A percentile compares a stretch with the other conserved stretches of the same genome.
These are phyloP conservation scores for Candida maltosa DNA, from an alignment of 805 yeast genomes.

Conservation along the genomic window DNA sequence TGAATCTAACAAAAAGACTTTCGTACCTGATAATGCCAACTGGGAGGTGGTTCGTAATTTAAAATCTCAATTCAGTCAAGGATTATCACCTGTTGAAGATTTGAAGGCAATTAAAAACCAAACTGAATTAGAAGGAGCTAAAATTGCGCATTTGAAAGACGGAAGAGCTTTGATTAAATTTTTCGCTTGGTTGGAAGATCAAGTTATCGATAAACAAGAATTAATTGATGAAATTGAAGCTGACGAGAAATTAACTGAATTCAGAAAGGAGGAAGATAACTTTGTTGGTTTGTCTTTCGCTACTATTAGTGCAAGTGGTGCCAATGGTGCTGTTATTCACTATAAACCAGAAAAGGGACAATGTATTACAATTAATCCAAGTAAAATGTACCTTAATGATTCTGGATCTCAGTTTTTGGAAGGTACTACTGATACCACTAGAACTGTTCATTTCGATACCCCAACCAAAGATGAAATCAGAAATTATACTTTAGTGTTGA, in stretches of 20 bases:
- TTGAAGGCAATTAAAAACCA: slow-evolving; percentile 52
- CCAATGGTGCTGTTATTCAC: slow-evolving; percentile 77
- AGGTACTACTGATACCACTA: slow-evolving; percentile 64
- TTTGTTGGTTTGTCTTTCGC: slow-evolving; percentile 67
- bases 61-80: slow-evolving; percentile 25
- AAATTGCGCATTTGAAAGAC: slow-evolving; percentile 53
- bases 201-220: slow-evolving; percentile 39
- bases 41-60: slow-evolving; percentile 39
- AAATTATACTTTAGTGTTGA: slow-evolving; percentile 55
- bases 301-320: slow-evolving; percentile 72
- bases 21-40: slow-evolving; percentile 30
- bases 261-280: slow-evolving; percentile 39
- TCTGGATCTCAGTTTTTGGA: slow-evolving; percentile 61
- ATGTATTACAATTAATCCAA: slow-evolving; percentile 49
- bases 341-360: slow-evolving; percentile 53
- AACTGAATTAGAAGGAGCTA: slow-evolving; percentile 49
- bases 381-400: slow-evolving; percentile 52
- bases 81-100: slow-evolving; percentile 42
- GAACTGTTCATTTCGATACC: slow-evolving; percentile 52
- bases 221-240: slow-evolving; percentile 59
- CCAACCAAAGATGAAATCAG: slow-evolving; percentile 46
- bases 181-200: slow-evolving; percentile 58
- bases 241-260: slow-evolving; percentile 42
- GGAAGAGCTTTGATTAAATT: slow-evolving; percentile 53
- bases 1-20: slow-evolving; percentile 23